Evolutionary conservation across 2,329 filamentous ascomycete species (phyloP).

Genomic region (Diatrype stigma): DNA sequence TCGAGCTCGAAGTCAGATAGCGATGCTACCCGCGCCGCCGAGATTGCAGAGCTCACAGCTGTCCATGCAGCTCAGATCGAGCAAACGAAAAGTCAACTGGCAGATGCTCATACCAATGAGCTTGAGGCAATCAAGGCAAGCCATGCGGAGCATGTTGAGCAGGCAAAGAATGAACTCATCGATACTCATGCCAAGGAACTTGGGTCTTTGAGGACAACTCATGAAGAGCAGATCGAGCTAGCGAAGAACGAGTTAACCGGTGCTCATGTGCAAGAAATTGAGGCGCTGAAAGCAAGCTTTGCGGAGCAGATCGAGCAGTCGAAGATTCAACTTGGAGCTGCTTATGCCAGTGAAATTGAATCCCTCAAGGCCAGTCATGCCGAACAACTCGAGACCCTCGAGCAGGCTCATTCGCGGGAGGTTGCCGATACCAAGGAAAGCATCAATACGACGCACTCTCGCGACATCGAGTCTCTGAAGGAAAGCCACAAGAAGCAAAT

Average conservation of each 20-base stretch:
- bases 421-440: constrained; percentile 5
- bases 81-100: constrained; percentile 16
- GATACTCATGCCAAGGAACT: constrained; percentile 16
- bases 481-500: constrained; percentile 16
- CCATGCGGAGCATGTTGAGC: constrained; percentile 18
- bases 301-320: constrained; percentile 8
- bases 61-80: constrained; percentile 16
- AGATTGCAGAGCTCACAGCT: constrained; percentile 19
- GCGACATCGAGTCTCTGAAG: constrained; percentile 2
- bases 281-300: constrained; percentile 15
- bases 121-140: constrained; percentile 18
- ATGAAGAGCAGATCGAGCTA: constrained; percentile 19
- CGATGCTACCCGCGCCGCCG: constrained; percentile 19
- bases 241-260: constrained; percentile 13
- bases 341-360: constrained; percentile 9
- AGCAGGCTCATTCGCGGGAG: constrained; percentile 5
- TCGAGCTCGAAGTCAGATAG: constrained; percentile 14
- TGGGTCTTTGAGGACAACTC: constrained; percentile 15
- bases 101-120: constrained; percentile 17
- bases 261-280: constrained; percentile 18
- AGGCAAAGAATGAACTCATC: constrained; percentile 14
- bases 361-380: constrained; percentile 8
- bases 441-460: constrained; percentile 2
- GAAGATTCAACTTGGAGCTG: constrained; percentile 6
- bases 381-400: constrained; percentile 9